Conservation (phyloP, 257 asterid genomes). For the Plantago major region DNA sequence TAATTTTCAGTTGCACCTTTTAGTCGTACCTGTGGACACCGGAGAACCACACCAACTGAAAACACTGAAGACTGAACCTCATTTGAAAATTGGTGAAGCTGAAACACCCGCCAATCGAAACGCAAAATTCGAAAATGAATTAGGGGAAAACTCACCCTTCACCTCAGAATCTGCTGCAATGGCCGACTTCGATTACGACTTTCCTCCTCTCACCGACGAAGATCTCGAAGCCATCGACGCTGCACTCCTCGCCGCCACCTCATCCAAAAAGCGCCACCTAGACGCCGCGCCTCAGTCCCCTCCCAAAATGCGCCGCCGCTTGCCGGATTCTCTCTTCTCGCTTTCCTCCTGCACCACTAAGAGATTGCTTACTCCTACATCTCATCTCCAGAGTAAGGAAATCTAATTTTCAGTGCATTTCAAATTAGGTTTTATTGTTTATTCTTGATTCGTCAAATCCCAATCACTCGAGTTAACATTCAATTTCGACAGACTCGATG, state of each 20-base stretch:
- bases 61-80: no score
- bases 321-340: slow-evolving; percentile 65
- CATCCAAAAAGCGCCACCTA: slow-evolving; percentile 30
- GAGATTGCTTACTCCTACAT: slow-evolving; percentile 14
- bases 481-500: no score
- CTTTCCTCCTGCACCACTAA: slow-evolving; percentile 36
- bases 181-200: slow-evolving; percentile 47
- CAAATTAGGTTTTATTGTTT: not conserved
- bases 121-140: slow-evolving; percentile 12
- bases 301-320: slow-evolving; percentile 47
- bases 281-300: slow-evolving; percentile 19
- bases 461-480: not conserved
- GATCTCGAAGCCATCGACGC: slow-evolving; percentile 70
- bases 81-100: no score
- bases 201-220: slow-evolving; percentile 65
- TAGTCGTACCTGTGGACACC: no score
- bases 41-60: no score
- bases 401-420: not conserved
- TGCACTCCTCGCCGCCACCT: slow-evolving; percentile 37
- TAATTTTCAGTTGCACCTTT: no score
- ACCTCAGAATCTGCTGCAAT: not conserved
- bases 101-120: no score
- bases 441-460: not conserved
- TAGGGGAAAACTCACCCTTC: slow-evolving; percentile 17
- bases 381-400: slow-evolving; percentile 31